Conservation (phyloP, 1,139 yeast genomes). For the Keqinozyma sinolaborantium region DNA sequence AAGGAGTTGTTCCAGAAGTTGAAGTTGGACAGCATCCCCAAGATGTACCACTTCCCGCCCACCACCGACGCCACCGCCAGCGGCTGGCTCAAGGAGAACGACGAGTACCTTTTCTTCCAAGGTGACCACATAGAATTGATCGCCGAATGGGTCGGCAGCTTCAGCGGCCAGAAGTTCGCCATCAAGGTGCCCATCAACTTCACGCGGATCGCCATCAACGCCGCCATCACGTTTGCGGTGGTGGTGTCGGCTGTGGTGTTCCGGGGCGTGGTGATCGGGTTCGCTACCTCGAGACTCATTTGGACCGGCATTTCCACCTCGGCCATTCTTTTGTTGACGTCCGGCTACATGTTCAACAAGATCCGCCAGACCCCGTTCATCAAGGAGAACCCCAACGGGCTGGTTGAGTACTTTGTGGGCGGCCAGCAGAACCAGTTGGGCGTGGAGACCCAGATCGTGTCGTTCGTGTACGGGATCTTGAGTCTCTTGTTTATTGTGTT, state of each 20-base stretch:
- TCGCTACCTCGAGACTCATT: conserved; percentile 29
- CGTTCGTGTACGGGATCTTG: conserved; percentile 59
- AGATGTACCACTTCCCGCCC: conserved; percentile 64
- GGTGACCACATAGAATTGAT: conserved; percentile 50
- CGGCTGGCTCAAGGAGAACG: conserved; percentile 32
- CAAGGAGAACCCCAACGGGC: conserved; percentile 54
- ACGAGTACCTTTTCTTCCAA: conserved; percentile 48
- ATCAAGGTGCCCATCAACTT: conserved; percentile 55
- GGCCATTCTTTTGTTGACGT: conserved; percentile 64
- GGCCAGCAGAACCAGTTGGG: conserved; percentile 79
- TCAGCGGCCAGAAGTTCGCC: conserved; percentile 42
- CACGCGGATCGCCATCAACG: conserved; percentile 48
- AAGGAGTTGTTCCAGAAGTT: conserved; percentile 52
- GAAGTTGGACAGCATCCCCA: conserved; percentile 74
- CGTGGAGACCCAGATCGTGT: conserved; percentile 74
- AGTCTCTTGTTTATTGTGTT: conserved; percentile 48
- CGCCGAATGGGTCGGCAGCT: conserved; percentile 29
- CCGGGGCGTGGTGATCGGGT: conserved; percentile 8
- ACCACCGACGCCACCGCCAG: conserved; percentile 30
- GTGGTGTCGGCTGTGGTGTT: conserved; percentile 29
- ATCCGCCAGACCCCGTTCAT: conserved; percentile 77
- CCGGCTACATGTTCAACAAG: conserved; percentile 92
- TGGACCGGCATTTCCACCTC: conserved; percentile 70
- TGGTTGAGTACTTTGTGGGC: conserved; percentile 55
- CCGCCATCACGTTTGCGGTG: conserved; percentile 32